Conservation (phyloP, 805 yeast species). For the Lachancea kluyveri region DNA sequence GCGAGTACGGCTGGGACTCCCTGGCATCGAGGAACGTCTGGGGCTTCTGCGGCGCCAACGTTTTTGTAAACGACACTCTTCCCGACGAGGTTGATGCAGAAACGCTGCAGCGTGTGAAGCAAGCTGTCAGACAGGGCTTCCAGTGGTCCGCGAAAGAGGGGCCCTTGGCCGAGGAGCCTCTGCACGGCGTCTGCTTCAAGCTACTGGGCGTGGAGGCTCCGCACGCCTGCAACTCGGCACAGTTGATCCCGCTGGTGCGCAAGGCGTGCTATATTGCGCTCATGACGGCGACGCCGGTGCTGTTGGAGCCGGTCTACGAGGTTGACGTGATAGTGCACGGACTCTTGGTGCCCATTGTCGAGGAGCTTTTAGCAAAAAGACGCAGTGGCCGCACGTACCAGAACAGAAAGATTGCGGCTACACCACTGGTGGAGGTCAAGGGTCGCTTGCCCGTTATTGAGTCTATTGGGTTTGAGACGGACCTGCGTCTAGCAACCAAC, state of each 20-base stretch:
- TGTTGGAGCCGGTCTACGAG: constrained; percentile 76
- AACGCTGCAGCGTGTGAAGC: constrained; percentile 39
- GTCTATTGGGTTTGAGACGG: constrained; percentile 84
- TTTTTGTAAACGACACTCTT: constrained; percentile 64
- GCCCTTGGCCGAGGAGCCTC: constrained; percentile 84
- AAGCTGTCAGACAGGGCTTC: constrained; percentile 68
- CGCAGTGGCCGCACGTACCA: constrained; percentile 55
- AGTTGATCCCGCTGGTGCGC: constrained; percentile 74
- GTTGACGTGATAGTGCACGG: constrained; percentile 52
- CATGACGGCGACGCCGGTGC: constrained; percentile 67
- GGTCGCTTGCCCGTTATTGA: constrained; percentile 85
- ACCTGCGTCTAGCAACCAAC: constrained; percentile 65
- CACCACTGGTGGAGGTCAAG: constrained; percentile 54
- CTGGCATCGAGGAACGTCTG: constrained; percentile 77
- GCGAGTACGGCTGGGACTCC: constrained; percentile 71
- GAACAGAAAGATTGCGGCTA: constrained; percentile 58
- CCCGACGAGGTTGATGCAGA: constrained; percentile 62
- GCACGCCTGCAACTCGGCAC: constrained; percentile 51
- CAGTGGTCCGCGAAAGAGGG: constrained; percentile 81
- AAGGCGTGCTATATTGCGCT: constrained; percentile 81
- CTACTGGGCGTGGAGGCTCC: constrained; percentile 46
- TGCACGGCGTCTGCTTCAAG: constrained; percentile 63
- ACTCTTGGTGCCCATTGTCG: constrained; percentile 42
- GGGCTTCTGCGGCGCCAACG: constrained; percentile 68
- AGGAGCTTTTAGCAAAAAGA: constrained; percentile 48